Evolutionary conservation across 1,284 basidiomycete genomes (phyloP).

Genomic region (Athelia sp.): DNA sequence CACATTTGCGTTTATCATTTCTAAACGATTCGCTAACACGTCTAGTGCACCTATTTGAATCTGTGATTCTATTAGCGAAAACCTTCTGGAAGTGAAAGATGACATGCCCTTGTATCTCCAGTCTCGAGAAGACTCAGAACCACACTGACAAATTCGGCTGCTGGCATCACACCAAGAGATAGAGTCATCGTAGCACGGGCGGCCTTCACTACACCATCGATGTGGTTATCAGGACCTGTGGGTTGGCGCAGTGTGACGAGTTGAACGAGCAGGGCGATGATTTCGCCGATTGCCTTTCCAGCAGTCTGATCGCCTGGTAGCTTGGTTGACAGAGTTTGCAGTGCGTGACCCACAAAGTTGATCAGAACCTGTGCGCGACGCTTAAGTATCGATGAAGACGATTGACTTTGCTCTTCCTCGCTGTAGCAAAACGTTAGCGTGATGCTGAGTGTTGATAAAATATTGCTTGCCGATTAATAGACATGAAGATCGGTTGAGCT

Average conservation of each 20-base stretch:
- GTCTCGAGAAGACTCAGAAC: conserved; percentile 49
- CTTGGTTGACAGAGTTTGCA: conserved; percentile 22
- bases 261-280: conserved; percentile 42
- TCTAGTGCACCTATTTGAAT: conserved; percentile 59
- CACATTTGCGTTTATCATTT: conserved; percentile 52
- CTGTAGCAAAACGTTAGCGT: too few relatives aligned
- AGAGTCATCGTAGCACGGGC: conserved; percentile 45
- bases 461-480: conserved; percentile 44
- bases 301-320: conserved; percentile 15
- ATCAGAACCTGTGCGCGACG: conserved; percentile 66
- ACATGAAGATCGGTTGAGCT: conserved; percentile 47
- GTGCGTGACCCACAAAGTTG: conserved; percentile 47
- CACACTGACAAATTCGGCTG: conserved; percentile 55
- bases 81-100: not conserved
- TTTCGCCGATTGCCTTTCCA: conserved; percentile 24
- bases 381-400: conserved; percentile 38
- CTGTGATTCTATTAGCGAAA: conserved; percentile 27
- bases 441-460: conserved; percentile 2
- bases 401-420: conserved; percentile 47
- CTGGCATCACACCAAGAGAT: conserved; percentile 59
- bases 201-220: conserved; percentile 39
- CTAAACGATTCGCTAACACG: conserved; percentile 62
- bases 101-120: conserved; percentile 39
- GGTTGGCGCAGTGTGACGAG: conserved; percentile 31
- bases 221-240: conserved; percentile 25